Conservation (phyloP, 495 filamentous ascomycete species). For the Annulohypoxylon nitens region DNA sequence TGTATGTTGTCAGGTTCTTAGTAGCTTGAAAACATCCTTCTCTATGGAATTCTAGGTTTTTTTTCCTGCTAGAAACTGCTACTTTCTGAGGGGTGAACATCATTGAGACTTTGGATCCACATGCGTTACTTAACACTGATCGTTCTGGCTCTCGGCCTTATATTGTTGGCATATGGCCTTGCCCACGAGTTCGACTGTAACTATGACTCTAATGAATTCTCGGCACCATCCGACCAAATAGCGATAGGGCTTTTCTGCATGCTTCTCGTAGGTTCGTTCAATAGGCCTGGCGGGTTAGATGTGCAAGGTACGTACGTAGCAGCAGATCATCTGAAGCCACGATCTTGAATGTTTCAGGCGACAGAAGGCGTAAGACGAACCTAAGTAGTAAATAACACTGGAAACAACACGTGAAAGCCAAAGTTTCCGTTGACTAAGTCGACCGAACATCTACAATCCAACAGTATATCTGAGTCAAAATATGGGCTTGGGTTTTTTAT, state of each 20-base stretch:
- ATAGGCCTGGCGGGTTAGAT: slow-evolving; percentile 39
- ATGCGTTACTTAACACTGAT: slow-evolving; percentile 22
- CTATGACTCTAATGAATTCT: slow-evolving; percentile 31
- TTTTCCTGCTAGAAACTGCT: not conserved
- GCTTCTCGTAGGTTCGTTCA: slow-evolving; percentile 34
- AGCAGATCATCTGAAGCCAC: slow-evolving; percentile 49
- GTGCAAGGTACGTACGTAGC: slow-evolving; percentile 53
- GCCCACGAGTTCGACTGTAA: slow-evolving; percentile 23
- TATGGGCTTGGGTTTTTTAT: not conserved
- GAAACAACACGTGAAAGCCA: slow-evolving; percentile 37
- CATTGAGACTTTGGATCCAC: slow-evolving; percentile 11
- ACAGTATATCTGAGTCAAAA: slow-evolving; percentile 14
- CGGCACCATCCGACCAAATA: slow-evolving; percentile 47
- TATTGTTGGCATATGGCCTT: slow-evolving; percentile 17
- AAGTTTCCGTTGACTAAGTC: slow-evolving; percentile 7
- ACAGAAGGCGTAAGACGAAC: slow-evolving; percentile 21
- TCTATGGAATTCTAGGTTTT: not conserved
- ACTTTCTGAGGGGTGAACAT: not conserved
- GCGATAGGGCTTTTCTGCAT: slow-evolving; percentile 36
- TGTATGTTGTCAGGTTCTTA: not conserved
- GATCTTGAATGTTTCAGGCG: slow-evolving; percentile 47
- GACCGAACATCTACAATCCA: not conserved
- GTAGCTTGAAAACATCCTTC: not conserved
- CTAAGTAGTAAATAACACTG: not conserved
- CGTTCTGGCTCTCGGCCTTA: slow-evolving; percentile 30